Percentiles rank a stretch among this genome's conserved stretches.
Evolutionary conservation across 495 filamentous ascomycete genomes (phyloP).

Genomic region (Xylaria palmicola): DNA sequence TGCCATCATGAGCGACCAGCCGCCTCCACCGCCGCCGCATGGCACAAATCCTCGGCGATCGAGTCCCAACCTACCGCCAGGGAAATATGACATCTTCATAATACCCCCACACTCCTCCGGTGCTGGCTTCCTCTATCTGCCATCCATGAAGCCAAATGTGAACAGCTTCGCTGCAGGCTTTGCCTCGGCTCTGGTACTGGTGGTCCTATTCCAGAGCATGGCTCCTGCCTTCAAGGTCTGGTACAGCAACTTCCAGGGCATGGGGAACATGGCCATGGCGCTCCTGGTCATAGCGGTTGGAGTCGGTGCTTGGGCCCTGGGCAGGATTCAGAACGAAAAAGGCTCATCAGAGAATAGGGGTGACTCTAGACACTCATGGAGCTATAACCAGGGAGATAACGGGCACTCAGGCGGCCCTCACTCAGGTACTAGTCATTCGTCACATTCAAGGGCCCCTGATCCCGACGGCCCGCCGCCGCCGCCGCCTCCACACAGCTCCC

Average conservation of each 20-base stretch:
- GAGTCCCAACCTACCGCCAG: slow-evolving; percentile 63
- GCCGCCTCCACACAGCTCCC: slow-evolving; percentile 37
- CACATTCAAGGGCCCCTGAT: slow-evolving; percentile 28
- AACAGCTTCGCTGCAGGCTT: slow-evolving; percentile 92
- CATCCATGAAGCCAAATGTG: slow-evolving; percentile 76
- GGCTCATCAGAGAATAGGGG: slow-evolving; percentile 28
- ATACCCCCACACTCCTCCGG: slow-evolving; percentile 93
- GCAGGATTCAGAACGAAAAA: slow-evolving; percentile 59
- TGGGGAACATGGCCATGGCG: slow-evolving; percentile 60
- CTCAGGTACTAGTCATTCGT: slow-evolving; percentile 22
- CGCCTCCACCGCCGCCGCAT: slow-evolving; percentile 64
- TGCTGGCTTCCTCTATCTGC: slow-evolving; percentile 89
- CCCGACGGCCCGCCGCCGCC: slow-evolving; percentile 35
- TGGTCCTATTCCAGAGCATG: slow-evolving; percentile 66
- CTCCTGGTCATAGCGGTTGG: slow-evolving; percentile 66
- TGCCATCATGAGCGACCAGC: slow-evolving; percentile 39
- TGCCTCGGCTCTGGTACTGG: slow-evolving; percentile 63
- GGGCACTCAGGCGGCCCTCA: slow-evolving; percentile 22
- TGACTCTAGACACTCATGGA: slow-evolving; percentile 27
- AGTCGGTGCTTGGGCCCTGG: slow-evolving; percentile 72
- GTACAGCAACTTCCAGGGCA: slow-evolving; percentile 60
- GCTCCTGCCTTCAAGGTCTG: slow-evolving; percentile 68
- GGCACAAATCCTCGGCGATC: slow-evolving; percentile 57
- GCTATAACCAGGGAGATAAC: slow-evolving; percentile 25
- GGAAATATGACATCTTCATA: slow-evolving; percentile 96